These are phyloP conservation scores for Omphalotus olearius DNA, from an alignment of 1,284 basidiomycete species.

Conservation along the genomic window DNA sequence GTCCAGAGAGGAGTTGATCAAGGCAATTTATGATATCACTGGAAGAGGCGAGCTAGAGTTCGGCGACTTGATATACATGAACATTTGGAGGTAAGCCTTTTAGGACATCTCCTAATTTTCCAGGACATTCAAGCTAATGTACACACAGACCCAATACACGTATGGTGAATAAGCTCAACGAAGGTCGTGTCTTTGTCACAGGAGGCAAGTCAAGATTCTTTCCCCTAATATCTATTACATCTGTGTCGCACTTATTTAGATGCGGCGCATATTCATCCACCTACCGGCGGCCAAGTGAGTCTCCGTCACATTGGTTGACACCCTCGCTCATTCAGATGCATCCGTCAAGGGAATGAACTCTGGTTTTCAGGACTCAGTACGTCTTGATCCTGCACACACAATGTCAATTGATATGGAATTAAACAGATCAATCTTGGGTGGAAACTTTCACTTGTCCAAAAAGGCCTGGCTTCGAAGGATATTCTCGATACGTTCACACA, in stretches of 20 bases:
- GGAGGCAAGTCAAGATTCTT: background rate
- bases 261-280: constrained; percentile 27
- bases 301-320: no score
- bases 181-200: background rate
- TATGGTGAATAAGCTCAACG: background rate
- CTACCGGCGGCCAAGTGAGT: constrained; percentile 25
- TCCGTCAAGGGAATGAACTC: constrained; percentile 30
- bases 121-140: background rate
- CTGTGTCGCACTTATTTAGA: constrained; percentile 18
- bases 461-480: constrained; percentile 24
- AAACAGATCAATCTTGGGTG: constrained; percentile 34
- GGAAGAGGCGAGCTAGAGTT: constrained; percentile 29
- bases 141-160: constrained; percentile 11
- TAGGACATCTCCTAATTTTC: background rate
- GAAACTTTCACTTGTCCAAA: constrained; percentile 35
- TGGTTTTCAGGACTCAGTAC: constrained; percentile 33
- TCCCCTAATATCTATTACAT: background rate
- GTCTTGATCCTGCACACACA: background rate
- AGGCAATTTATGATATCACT: constrained; percentile 26
- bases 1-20: constrained; percentile 26
- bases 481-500: constrained; percentile 30
- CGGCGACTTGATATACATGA: constrained; percentile 28
- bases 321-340: background rate
- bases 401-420: background rate
- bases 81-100: constrained; percentile 20